Evolutionary conservation across 1,139 yeast genomes (phyloP).

Genomic region (Taphrina populina): DNA sequence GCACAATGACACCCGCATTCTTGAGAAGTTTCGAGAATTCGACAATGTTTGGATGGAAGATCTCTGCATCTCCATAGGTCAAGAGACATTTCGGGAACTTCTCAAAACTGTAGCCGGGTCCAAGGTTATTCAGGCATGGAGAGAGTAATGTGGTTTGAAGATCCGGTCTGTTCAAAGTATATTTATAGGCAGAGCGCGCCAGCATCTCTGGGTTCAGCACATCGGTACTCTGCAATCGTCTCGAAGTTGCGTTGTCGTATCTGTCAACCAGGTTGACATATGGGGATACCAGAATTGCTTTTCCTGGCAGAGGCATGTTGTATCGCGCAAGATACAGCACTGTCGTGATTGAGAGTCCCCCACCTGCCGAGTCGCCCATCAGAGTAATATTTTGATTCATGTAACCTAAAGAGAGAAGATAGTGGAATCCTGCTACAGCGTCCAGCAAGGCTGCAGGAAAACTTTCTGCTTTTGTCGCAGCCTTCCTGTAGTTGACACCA

Average conservation of each 20-base stretch:
- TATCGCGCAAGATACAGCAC: not conserved
- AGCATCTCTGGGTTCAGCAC: too few relatives aligned
- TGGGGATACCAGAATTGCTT: not conserved
- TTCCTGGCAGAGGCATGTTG: not conserved
- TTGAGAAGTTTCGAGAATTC: not conserved
- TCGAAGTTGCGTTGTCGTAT: not conserved
- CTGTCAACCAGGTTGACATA: not conserved
- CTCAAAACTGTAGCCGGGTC: not conserved
- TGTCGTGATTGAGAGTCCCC: not conserved
- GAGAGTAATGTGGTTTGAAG: not conserved
- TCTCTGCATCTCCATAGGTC: not conserved
- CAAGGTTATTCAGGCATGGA: not conserved
- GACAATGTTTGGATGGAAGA: not conserved
- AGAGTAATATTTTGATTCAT: not conserved
- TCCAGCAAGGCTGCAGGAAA: constrained; percentile 7
- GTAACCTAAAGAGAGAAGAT: not conserved
- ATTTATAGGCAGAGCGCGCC: too few relatives aligned
- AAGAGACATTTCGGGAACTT: not conserved
- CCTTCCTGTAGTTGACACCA: too few relatives aligned
- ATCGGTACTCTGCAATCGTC: too few relatives aligned
- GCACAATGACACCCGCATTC: not conserved
- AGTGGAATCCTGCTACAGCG: constrained; percentile 3
- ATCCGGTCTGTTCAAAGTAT: too few relatives aligned
- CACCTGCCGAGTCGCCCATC: constrained; percentile 3
- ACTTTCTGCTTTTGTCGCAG: too few relatives aligned